Percentiles rank a stretch among this genome's conserved stretches.
Conservation (phyloP, 177 flowering plant species). For the Vitis hybrid region DNA sequence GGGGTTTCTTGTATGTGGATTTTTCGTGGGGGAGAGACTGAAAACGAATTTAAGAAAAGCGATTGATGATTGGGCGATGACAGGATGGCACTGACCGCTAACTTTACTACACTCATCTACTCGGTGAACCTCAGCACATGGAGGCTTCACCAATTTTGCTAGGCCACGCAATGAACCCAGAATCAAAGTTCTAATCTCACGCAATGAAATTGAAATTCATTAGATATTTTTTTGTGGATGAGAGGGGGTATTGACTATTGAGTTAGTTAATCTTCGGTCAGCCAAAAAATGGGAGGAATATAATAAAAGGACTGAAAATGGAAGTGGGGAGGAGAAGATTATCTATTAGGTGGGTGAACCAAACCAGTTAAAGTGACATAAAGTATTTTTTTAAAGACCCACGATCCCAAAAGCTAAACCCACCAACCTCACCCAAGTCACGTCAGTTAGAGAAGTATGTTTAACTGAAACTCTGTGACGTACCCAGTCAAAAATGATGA, state of each 20-base stretch:
- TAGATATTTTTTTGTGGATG: neutral
- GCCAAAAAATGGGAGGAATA: neutral
- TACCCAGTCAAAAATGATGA: neutral
- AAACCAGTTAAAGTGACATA: constrained; percentile 16
- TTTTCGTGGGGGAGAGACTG: too few relatives aligned
- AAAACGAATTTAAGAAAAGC: too few relatives aligned
- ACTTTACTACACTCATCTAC: too few relatives aligned
- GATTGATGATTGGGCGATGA: too few relatives aligned
- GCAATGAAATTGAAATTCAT: too few relatives aligned
- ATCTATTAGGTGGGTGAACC: constrained; percentile 38
- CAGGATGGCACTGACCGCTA: too few relatives aligned
- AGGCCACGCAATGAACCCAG: too few relatives aligned
- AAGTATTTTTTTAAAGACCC: neutral
- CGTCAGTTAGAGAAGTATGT: constrained; percentile 32
- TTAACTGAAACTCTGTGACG: constrained; percentile 25
- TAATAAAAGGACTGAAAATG: neutral
- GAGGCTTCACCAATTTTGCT: too few relatives aligned
- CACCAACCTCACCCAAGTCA: constrained; percentile 34
- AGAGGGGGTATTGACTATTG: neutral
- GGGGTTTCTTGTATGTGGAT: too few relatives aligned
- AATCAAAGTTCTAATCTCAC: too few relatives aligned
- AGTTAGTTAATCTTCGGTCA: too few relatives aligned
- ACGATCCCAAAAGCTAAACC: neutral
- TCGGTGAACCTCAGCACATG: too few relatives aligned
- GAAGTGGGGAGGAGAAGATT: constrained; percentile 1